Evolutionary conservation across 805 yeast genomes (phyloP), one percentile per base, ranked within the genome.

Genomic region (Cyberlindnera subsufficiens): DNA sequence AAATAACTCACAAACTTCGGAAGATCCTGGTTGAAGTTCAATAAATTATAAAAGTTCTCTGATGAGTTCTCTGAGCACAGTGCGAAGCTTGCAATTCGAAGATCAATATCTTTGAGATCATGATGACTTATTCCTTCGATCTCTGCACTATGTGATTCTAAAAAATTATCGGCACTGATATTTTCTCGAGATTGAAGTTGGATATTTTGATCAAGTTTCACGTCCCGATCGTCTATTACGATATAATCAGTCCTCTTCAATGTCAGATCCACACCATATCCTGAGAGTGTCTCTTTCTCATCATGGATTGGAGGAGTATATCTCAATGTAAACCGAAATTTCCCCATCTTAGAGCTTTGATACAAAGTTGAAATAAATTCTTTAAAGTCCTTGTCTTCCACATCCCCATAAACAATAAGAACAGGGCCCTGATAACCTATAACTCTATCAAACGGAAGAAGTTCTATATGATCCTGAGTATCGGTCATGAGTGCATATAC

Each of bases 401-500:
- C 67, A 52, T 82, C 80, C 13, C 90, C 95, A 53, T 88, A 87
- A 3, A 90, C 64, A 0, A 80, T 59, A 15, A 83, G 67, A 33
- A 79, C 43, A 0, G 93, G 91, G 2, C 63, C 56, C 6, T 49
- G 37, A 9, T 56, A 57, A 0, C 95, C 95, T 38, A 86, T 68
- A 0, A 83, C 65, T 43, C 88, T 69, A 54, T 91, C 97, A 46
- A 75, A 73, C 0, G 77, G 68, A 4, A 64, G 36, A 14, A 64
- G 25, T 3, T 61, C 55, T 6, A 13, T 19, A 2, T 38, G 38
- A 6, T n/a, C 11, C 14, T 45, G 32, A 0, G 58, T 52, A 20
- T 67, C 67, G 0, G 87, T 75, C 58, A 83, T 82, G 43, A 93
- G 68, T 3, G 96, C 95, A 60, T 77, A 93, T 1, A 88, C 73